Evolutionary conservation across 805 yeast genomes (phyloP).

Genomic region (Saccharomycopsis sp.): DNA sequence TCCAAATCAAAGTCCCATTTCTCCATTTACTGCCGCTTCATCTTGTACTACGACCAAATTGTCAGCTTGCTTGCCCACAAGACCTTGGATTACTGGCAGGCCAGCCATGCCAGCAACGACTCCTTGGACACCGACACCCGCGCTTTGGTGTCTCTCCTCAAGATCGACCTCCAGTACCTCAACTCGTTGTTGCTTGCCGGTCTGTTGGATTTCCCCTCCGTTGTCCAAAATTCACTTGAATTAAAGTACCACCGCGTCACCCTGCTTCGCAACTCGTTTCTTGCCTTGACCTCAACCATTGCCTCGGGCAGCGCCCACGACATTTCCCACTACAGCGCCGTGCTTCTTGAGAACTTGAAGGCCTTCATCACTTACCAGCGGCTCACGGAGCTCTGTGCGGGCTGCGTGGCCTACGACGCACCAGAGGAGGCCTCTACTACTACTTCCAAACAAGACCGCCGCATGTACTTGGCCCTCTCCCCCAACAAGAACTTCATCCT

Average conservation of each 20-base stretch:
- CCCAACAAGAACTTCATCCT: conserved; percentile 9
- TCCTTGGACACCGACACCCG: not conserved
- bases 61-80: conserved; percentile 3
- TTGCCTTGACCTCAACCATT: no score
- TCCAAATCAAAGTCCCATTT: not conserved
- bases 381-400: conserved; percentile 5
- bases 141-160: conserved; percentile 2
- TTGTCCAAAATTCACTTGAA: no score
- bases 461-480: conserved; percentile 6
- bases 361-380: conserved; percentile 10
- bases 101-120: conserved; percentile 6
- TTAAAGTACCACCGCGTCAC: no score
- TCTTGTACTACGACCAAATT: conserved; percentile 2
- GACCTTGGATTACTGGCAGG: conserved; percentile 12
- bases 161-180: conserved; percentile 6
- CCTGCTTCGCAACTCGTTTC: no score
- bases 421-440: not conserved
- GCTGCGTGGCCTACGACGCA: conserved; percentile 4
- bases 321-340: conserved; percentile 3
- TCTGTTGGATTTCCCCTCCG: no score
- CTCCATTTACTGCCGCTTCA: not conserved
- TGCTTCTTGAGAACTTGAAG: conserved; percentile 7
- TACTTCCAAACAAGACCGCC: not conserved
- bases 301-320: no score
- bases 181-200: not conserved